Evolutionary conservation across 805 yeast genomes (phyloP), one percentile per base, ranked within the genome.

Genomic region (Saccharomycopsis sp.): DNA sequence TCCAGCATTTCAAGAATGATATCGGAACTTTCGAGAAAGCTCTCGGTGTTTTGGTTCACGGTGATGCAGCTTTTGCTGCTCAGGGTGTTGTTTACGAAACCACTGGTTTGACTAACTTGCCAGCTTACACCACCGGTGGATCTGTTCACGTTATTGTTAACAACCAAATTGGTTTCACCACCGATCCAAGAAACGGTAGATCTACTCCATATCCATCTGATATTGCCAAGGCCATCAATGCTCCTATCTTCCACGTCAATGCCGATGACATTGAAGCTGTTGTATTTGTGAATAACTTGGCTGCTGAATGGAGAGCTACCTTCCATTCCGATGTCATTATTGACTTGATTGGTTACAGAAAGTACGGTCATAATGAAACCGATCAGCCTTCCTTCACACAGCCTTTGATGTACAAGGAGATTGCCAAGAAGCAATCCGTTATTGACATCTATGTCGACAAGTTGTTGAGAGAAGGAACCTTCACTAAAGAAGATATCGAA

Each of bases 81-180:
- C 99, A 94, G 78, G 99, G 99, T 85, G 96, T 94, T 58, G 97
- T 94, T 60, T 94, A 94, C 76, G 99, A 94, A 79, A 93, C 99
- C 57, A 85, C 93, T 88, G 98, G 98, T 59, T 87, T 94, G 77
- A 82, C 89, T 67, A 83, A 84, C 68, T 81, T 94, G 70, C 97
- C 97, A 66, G 97, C 94, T 66, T 94, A 89, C 78, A 83, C 97
- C 55, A 92, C 98, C 54, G 99, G 99, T 78, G 99, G 99, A 80
- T 91, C 98, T 56, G 80, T 94, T 66, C 99, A 94, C 76, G 83
- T 94, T 65, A 92, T 94, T 69, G 91, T 94, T 64, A 94, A 94
- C 78, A 94, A 94, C 79, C 99, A 94, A 82, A 93, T 94, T 73
- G 99, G 99, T 75, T 94, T 94, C 84, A 94, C 99, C 65, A 94